Base-by-base conservation (phyloP, 1,284 basidiomycete species). In the Naganishia cerealis region DNA sequence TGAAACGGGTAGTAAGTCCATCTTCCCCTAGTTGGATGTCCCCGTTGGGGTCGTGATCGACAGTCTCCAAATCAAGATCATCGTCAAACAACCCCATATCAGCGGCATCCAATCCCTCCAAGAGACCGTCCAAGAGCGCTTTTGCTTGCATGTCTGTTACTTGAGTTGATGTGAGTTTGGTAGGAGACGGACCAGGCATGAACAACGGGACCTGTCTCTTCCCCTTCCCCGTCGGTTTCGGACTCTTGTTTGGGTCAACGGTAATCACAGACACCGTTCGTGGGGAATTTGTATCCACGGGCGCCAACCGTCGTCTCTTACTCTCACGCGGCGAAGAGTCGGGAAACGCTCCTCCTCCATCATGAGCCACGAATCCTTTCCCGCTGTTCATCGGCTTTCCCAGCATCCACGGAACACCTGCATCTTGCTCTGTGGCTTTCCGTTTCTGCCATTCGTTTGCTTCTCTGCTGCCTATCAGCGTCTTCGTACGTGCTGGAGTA, bases 91-190 rank as follows among this genome's bases (percentile, higher is more conserved):
- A 12, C 26, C 69, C 24, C 70, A 67, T 9, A 75, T 74, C 52
- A 79, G 75, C 76, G 56, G 75, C 78, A 69, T 81, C 80, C 42
- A 81, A 70, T 1, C 79, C 79, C 5, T 77, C 74, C 54, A 80
- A 71, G 18, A 80, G 71, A 38, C 74, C 73, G 38, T 76, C 76
- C 76, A 81, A 76, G 66, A 80, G 63, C n/a, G 74, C 75, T 54
- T 78, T 73, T 62, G 80, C 79, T 50, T 75, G 74, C 24, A 72
- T 70, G n/a, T 65, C 65, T 42, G 21, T 21, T 13, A 50, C 36
- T n/a, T 46, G n/a, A 29, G 33, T 8, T 2, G 39, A 43, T 13
- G 21, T 40, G 43, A 26, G 43, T 21, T 48, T 54, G 12, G 33
- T 63, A 36, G 39, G 61, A n/a, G 50, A 54, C 12, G 61, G 61